Conservation (phyloP, 225 moss, liverwort and hornwort species). For the Bryum argenteum region DNA sequence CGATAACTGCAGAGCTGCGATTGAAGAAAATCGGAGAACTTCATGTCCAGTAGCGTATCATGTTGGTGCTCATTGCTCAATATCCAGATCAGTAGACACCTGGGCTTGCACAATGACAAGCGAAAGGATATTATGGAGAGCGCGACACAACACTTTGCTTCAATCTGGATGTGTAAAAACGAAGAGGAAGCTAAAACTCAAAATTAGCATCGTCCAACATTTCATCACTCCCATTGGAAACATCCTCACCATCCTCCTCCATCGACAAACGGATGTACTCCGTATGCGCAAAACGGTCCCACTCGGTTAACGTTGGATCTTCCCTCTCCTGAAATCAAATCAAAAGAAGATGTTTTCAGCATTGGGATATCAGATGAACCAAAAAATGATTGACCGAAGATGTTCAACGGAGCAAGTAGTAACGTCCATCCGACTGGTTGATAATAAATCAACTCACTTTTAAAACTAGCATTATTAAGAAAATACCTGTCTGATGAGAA, state of each 20-base stretch:
- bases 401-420: not conserved
- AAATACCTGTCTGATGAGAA: not conserved
- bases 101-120: slow-evolving; percentile 11
- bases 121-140: not conserved
- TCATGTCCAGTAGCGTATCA: not conserved
- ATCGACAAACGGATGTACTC: slow-evolving; percentile 2
- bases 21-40: not conserved
- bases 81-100: slow-evolving; percentile 8
- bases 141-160: not conserved
- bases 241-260: slow-evolving; percentile 6
- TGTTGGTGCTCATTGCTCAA: not conserved
- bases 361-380: too few relatives aligned
- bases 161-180: not conserved
- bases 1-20: not conserved
- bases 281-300: slow-evolving; percentile 8
- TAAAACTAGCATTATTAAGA: not conserved
- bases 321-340: not conserved
- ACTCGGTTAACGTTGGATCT: not conserved
- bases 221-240: not conserved
- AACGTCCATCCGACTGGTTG: not conserved
- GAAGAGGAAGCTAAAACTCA: not conserved
- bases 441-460: not conserved
- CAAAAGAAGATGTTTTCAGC: not conserved
- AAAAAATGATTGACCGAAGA: not conserved
- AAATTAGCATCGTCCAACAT: slow-evolving; percentile 3